These are phyloP conservation scores for Colletotrichum camelliae DNA, from an alignment of 2,329 filamentous ascomycete genomes.

Conservation along the genomic window DNA sequence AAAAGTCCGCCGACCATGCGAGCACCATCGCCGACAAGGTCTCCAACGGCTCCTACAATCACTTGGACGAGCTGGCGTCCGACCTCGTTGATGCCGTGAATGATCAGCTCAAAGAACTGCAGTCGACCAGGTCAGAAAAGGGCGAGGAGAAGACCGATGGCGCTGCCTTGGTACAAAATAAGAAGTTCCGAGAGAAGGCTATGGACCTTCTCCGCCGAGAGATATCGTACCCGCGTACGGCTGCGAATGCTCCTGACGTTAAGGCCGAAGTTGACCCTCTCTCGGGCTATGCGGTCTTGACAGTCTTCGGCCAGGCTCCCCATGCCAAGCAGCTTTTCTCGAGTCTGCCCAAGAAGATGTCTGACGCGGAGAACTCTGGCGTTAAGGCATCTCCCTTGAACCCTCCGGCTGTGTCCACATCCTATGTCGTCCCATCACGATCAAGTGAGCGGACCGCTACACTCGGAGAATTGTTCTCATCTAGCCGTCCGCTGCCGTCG, in stretches of 20 bases:
- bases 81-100: constrained; percentile 58
- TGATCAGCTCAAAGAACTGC: constrained; percentile 53
- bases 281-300: constrained; percentile 64
- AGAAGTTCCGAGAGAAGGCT: constrained; percentile 66
- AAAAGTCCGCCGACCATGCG: constrained; percentile 56
- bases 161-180: constrained; percentile 45
- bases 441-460: constrained; percentile 61
- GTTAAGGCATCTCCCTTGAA: neutral
- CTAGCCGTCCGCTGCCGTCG: constrained; percentile 67
- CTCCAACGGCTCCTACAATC: constrained; percentile 55
- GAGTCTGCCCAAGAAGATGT: constrained; percentile 70
- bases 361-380: constrained; percentile 55
- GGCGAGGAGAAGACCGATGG: constrained; percentile 35
- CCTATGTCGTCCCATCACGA: constrained; percentile 59
- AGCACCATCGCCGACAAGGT: constrained; percentile 59
- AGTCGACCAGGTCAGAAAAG: constrained; percentile 33
- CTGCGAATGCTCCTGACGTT: constrained; percentile 37
- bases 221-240: constrained; percentile 52
- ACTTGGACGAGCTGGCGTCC: constrained; percentile 68
- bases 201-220: constrained; percentile 68
- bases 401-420: constrained; percentile 76
- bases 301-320: constrained; percentile 76
- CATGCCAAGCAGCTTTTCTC: constrained; percentile 84
- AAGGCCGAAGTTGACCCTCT: constrained; percentile 44
- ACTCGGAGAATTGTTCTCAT: constrained; percentile 76